Base-by-base conservation (phyloP, 805 yeast species). In the Yarrowia bubula region DNA sequence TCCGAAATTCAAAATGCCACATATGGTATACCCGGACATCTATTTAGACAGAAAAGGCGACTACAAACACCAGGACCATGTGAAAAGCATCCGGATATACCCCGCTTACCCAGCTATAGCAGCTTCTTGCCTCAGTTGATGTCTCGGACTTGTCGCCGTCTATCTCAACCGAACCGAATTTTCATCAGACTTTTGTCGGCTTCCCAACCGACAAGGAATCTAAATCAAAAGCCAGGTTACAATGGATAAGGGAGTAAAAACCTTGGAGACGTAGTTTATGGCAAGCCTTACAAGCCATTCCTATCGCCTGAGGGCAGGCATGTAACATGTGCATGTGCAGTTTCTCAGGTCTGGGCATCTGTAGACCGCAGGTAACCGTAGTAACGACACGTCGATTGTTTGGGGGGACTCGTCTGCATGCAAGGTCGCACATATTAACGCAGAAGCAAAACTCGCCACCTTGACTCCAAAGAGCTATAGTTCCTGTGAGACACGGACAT, bases 251-350 rank as follows among this genome's bases (percentile, higher is more conserved):
- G 39, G 28, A 22, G 41, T 48, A 35, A 35, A 33, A 48, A 35
- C 55, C 35, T 18, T 17, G 41, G 41, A 13, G 17, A 17, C 11
- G 55, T 35, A 13, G 55, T 15, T 48, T 35, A 48, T 35, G 55
- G 55, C 41, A 35, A 35, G 55, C 53, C 41, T 41, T 48, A 35
- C 55, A 18, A 17, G 35, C 32, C 55, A 48, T 48, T 41, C 8
- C 55, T 41, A 48, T 48, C 55, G 41, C 55, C 55, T 48, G 55
- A 48, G 55, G 31, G 55, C 55, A 11, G 55, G 55, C 55, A 48
- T 48, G 55, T 35, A 35, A 33, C 41, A 48, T 35, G 55, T 48
- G 53, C 53, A 33, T 48, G 39, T 33, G 55, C 32, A 18, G 55
- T 33, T 18, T 35, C 41, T 31, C 10, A n/a, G 9, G 33, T 31